These are phyloP conservation scores for Zygosaccharomyces sapae DNA, from an alignment of 1,139 yeast genomes.

Conservation along the genomic window DNA sequence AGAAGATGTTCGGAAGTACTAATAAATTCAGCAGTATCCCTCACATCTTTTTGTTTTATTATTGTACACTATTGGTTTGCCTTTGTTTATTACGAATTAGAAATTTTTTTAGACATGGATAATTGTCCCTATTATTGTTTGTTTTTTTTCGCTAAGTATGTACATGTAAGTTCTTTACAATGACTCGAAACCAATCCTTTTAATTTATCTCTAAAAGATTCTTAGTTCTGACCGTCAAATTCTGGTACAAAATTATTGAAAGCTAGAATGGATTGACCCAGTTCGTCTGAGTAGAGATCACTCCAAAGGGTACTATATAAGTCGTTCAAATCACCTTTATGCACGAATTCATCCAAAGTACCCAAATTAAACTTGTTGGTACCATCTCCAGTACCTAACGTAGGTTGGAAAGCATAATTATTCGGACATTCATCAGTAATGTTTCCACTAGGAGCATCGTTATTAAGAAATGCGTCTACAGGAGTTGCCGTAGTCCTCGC, in stretches of 20 bases:
- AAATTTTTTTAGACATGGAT: not conserved
- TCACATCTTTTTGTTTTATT: not conserved
- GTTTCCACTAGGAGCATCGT: not conserved
- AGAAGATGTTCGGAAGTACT: too few relatives aligned
- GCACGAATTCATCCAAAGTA: conserved; percentile 33
- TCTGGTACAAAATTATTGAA: conserved; percentile 2
- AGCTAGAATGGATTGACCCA: conserved; percentile 7
- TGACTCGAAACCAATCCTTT: not conserved
- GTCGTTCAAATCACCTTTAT: conserved; percentile 31
- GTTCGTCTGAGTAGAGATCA: conserved; percentile 25
- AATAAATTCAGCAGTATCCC: too few relatives aligned
- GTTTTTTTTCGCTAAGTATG: not conserved
- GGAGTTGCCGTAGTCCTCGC: too few relatives aligned
- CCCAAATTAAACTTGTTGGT: conserved; percentile 23
- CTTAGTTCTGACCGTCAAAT: not conserved
- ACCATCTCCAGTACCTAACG: not conserved
- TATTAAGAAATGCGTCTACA: not conserved
- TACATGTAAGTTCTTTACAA: not conserved
- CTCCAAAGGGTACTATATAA: conserved; percentile 32
- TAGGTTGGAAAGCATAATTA: not conserved
- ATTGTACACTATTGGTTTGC: not conserved
- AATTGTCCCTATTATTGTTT: not conserved
- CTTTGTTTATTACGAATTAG: not conserved
- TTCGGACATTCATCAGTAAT: not conserved
- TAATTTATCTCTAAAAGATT: too few relatives aligned